Percentiles rank a stretch among this genome's conserved stretches.
Conservation (phyloP, 805 yeast genomes). For the Saccharomycopsis schoenii region DNA sequence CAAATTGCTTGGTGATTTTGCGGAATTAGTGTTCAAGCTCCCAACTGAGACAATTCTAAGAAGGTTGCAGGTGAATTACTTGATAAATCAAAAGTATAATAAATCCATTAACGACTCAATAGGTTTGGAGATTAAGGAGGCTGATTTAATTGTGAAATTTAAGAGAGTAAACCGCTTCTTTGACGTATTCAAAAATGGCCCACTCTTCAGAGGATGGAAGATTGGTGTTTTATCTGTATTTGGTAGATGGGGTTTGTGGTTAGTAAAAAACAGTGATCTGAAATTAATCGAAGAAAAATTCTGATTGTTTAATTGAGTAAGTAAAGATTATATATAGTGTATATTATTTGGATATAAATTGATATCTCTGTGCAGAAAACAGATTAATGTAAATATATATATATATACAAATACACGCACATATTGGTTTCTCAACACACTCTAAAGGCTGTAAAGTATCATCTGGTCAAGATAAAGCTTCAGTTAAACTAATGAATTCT, state of each 20-base stretch:
- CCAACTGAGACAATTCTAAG: conserved; percentile 83
- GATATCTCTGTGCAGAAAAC: no score
- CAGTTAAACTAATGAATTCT: no score
- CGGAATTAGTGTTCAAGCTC: conserved; percentile 64
- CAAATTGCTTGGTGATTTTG: conserved; percentile 48
- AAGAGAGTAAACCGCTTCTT: conserved; percentile 23
- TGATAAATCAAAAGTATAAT: conserved; percentile 29
- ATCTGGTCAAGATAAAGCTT: no score
- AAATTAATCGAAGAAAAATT: conserved; percentile 15
- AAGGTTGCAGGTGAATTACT: conserved; percentile 69
- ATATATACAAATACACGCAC: no score
- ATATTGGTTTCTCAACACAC: no score
- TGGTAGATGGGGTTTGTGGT: conserved; percentile 73
- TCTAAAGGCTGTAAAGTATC: no score
- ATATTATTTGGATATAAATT: no score
- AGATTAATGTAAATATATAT: no score
- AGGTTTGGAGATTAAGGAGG: conserved; percentile 33
- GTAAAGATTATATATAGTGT: no score
- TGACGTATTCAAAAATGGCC: conserved; percentile 37
- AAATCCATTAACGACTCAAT: conserved; percentile 30
- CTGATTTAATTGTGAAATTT: conserved; percentile 50
- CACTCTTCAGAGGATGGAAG: conserved; percentile 84
- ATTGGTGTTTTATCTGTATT: conserved; percentile 69
- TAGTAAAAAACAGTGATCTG: conserved; percentile 21
- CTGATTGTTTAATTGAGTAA: not conserved